These are phyloP conservation scores for Rhexocercosporidium sp. DNA, from an alignment of 2,329 filamentous ascomycete species.

Conservation along the genomic window DNA sequence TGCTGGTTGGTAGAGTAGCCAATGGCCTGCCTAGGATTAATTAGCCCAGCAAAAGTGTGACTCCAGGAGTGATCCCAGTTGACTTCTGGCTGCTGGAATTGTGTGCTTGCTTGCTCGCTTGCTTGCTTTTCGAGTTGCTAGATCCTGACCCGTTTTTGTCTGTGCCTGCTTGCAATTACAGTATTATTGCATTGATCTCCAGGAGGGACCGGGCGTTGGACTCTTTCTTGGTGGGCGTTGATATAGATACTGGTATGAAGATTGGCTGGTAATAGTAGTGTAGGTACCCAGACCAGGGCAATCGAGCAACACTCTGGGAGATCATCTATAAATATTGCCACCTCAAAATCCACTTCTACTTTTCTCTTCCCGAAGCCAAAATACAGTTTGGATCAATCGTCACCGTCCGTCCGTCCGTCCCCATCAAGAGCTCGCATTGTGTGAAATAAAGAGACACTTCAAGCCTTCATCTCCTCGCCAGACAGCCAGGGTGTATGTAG, in stretches of 20 bases:
- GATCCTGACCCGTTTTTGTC: slow-evolving; percentile 5
- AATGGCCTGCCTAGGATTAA: too few species aligned
- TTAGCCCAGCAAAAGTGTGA: background rate
- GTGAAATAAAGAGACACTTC: background rate
- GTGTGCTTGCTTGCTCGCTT: background rate
- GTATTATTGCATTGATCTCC: background rate
- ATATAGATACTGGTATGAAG: background rate
- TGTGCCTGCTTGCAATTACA: background rate
- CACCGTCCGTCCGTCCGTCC: background rate
- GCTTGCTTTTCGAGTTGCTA: background rate
- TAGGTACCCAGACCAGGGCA: background rate
- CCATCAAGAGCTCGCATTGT: background rate
- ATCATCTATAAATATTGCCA: background rate
- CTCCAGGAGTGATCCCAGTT: background rate
- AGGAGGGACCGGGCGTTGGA: background rate
- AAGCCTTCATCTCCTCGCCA: background rate
- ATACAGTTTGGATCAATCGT: background rate
- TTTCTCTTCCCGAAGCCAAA: background rate
- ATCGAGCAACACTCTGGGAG: background rate
- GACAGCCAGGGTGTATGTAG: background rate
- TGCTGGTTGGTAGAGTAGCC: background rate
- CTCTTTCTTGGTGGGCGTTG: background rate
- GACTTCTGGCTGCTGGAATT: too few species aligned
- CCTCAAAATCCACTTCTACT: background rate
- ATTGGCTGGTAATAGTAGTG: too few species aligned